Base-by-base conservation (phyloP, 2,329 filamentous ascomycete species). In the Aspergillus proliferans region DNA sequence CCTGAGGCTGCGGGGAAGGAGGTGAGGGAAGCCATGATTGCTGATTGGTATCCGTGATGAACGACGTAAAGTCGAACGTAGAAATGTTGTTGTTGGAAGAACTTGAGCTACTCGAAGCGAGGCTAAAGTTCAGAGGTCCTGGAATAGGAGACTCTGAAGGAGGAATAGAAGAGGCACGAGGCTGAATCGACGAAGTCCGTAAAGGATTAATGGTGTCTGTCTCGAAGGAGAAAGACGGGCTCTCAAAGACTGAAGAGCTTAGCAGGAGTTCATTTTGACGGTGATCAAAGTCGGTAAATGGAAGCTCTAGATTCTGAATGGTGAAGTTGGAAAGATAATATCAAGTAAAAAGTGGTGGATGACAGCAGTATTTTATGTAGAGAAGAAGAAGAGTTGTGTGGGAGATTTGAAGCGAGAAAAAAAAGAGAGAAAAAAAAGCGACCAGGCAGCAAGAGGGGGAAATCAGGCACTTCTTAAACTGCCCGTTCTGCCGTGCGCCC, bases 31-130 rank as follows among this genome's bases (percentile, higher is more conserved):
- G 72, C 72, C 72, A 75, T 75, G 62, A 21, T 72, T 71, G 66
- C 69, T 71, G 70, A 57, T 63, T 63, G 60, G 66, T 63, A 73
- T 75, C 71, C 72, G 72, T 75, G 66, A 60, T 73, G 72, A 72
- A 73, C 68, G 72, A 73, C 69, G 64, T 66, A 45, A 67, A 48
- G 71, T 72, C 69, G 69, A 68, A 65, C 64, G 69, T 57, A 51
- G 60, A 48, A 64, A 68, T 65, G 51, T 57, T 66, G 61, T 57
- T 58, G 24, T 52, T 53, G 52, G 58, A 52, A 59, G 70, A 70
- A 71, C 66, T 70, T 62, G 66, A 66, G 70, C 70, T 67, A 71
- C 66, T 62, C 65, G 64, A 62, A 57, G 68, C 65, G 66, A 58
- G 63, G 67, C 68, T 63, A 34, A 65, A 68, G 68, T 72, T 72